Percentiles rank a stretch among this genome's conserved stretches.
Evolutionary conservation across 768 basidiomycete species (phyloP).

Genomic region (Austroboletus eburneus): DNA sequence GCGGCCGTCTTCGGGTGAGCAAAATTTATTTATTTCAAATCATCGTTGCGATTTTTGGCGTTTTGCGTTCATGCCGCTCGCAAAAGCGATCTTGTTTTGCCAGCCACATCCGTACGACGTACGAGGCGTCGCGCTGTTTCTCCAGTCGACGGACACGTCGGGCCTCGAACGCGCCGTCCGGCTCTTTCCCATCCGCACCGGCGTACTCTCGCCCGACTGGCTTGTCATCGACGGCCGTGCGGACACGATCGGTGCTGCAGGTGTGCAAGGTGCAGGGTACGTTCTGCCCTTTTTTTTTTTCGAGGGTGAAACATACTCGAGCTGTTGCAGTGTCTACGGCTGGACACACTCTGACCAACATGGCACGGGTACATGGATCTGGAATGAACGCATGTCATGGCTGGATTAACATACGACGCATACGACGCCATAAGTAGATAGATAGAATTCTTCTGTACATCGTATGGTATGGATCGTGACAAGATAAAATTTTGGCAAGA

Average conservation of each 20-base stretch:
- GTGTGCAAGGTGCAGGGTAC: constrained; percentile 73
- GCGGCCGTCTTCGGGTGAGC: constrained; percentile 19
- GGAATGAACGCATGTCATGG: constrained; percentile 50
- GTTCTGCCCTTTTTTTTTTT: constrained; percentile 17
- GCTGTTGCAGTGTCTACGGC: constrained; percentile 16
- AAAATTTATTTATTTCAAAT: background rate
- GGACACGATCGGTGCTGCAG: constrained; percentile 65
- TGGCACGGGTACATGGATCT: constrained; percentile 36
- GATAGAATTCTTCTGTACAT: constrained; percentile 26
- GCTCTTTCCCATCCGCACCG: constrained; percentile 84
- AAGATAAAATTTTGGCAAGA: constrained; percentile 20
- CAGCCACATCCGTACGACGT: constrained; percentile 36
- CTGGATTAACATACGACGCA: constrained; percentile 34
- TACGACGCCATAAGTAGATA: constrained; percentile 19
- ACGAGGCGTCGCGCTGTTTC: constrained; percentile 44
- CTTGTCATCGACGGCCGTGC: constrained; percentile 51
- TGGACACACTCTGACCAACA: constrained; percentile 23
- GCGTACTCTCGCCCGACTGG: constrained; percentile 76
- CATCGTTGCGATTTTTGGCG: background rate
- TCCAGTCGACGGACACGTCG: constrained; percentile 50
- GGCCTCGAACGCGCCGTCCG: constrained; percentile 66
- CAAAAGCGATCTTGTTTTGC: constrained; percentile 52
- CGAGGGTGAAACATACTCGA: background rate
- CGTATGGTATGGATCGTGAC: constrained; percentile 27
- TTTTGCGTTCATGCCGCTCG: background rate